Evolutionary conservation across 225 moss, liverwort and hornwort species (phyloP).

Genomic region (Bryum argenteum): DNA sequence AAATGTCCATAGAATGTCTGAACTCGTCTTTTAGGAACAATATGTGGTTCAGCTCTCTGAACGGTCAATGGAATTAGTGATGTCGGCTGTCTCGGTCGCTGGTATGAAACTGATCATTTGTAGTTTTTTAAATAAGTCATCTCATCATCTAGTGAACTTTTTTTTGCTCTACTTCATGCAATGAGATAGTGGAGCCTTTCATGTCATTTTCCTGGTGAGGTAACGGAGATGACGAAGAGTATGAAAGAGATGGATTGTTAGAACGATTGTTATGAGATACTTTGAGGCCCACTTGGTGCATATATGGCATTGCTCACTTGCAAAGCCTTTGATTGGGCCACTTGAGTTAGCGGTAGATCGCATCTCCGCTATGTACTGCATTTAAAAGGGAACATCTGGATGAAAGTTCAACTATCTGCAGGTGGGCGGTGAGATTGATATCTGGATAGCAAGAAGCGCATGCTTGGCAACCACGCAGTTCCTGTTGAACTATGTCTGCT

Average conservation of each 20-base stretch:
- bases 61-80: constrained; percentile 5
- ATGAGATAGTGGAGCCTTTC: constrained; percentile 13
- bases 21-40: not conserved
- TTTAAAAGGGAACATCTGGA: constrained; percentile 1
- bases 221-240: not conserved
- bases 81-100: not conserved
- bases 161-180: not conserved
- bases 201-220: constrained; percentile 11
- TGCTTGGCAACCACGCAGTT: not conserved
- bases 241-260: constrained; percentile 11
- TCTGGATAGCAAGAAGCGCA: too few relatives aligned
- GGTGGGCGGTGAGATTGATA: constrained; percentile 12
- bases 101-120: not conserved
- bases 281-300: constrained; percentile 7
- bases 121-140: not conserved
- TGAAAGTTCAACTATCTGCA: constrained; percentile 7
- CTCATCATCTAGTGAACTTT: not conserved
- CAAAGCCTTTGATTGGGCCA: constrained; percentile 14
- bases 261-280: not conserved
- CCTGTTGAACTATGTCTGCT: not conserved
- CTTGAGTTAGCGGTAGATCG: constrained; percentile 14
- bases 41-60: constrained; percentile 2
- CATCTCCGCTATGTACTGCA: not conserved
- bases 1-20: too few relatives aligned
- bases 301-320: constrained; percentile 5